Evolutionary conservation across 2,329 filamentous ascomycete genomes (phyloP).

Genomic region (Zymoseptoria pseudotritici): DNA sequence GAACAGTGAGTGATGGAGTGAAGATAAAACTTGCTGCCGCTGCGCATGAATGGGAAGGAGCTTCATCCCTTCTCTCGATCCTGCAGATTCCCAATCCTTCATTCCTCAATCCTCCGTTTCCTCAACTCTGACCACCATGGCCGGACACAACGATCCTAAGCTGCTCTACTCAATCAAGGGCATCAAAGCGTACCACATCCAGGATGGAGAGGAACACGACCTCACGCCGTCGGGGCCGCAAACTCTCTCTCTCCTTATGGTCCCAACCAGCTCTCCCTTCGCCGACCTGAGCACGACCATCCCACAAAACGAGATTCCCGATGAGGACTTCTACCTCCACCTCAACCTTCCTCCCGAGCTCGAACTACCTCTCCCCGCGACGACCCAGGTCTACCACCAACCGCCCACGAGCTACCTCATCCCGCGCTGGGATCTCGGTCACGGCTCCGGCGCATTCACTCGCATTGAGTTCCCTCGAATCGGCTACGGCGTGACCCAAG

Average conservation of each 20-base stretch:
- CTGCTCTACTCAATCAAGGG: conserved; percentile 60
- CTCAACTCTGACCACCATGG: conserved; percentile 29
- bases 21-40: neutral
- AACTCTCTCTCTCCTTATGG: conserved; percentile 90
- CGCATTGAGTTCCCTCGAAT: conserved; percentile 77
- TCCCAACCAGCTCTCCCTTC: conserved; percentile 74
- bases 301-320: conserved; percentile 49
- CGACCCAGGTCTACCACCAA: conserved; percentile 95
- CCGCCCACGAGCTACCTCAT: conserved; percentile 89
- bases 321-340: conserved; percentile 95
- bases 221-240: conserved; percentile 82
- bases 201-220: conserved; percentile 74
- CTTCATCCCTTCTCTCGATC: neutral
- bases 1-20: neutral
- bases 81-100: neutral
- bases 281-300: conserved; percentile 49
- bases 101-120: neutral
- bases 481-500: conserved; percentile 69
- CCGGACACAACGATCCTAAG: conserved; percentile 48
- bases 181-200: conserved; percentile 85
- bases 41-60: neutral
- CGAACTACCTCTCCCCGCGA: conserved; percentile 85
- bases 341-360: conserved; percentile 90
- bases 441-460: conserved; percentile 82
- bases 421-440: conserved; percentile 87